A percentile compares a stretch with the other conserved stretches of the same genome.
Conservation (phyloP, 495 filamentous ascomycete genomes). For the Penicillium taxi region DNA sequence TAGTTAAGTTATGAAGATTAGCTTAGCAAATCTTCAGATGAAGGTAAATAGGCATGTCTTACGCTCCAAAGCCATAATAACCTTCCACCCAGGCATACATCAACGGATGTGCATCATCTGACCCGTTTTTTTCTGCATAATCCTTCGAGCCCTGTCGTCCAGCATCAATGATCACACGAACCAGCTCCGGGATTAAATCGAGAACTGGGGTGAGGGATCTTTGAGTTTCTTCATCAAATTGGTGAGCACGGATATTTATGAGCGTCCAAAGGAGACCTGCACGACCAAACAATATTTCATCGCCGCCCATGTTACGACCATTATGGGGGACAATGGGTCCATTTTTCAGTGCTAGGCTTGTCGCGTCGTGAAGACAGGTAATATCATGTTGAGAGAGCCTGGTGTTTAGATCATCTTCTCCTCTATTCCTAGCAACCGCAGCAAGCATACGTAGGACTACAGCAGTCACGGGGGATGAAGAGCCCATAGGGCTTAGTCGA, state of each 20-base stretch:
- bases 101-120: conserved; percentile 29
- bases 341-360: conserved; percentile 28
- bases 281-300: conserved; percentile 38
- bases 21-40: no score
- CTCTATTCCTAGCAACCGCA: conserved; percentile 5
- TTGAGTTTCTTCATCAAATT: conserved; percentile 12
- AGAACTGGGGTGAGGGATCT: conserved; percentile 17
- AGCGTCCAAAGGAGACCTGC: conserved; percentile 37
- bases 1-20: neutral
- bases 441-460: conserved; percentile 21
- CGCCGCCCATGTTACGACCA: conserved; percentile 28
- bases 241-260: conserved; percentile 26
- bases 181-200: conserved; percentile 20
- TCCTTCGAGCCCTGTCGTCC: conserved; percentile 28
- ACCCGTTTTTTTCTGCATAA: conserved; percentile 23
- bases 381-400: conserved; percentile 20
- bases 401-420: conserved; percentile 4
- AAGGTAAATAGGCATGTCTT: conserved; percentile 14
- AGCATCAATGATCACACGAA: conserved; percentile 28
- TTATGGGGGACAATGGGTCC: conserved; percentile 22
- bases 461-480: conserved; percentile 23
- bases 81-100: conserved; percentile 43
- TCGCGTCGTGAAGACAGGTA: conserved; percentile 20
- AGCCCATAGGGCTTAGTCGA: conserved; percentile 27
- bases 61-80: conserved; percentile 36